phyloP scores from a whole-genome alignment of 179 eudicot species.

The Spergularia azorica region DNA sequence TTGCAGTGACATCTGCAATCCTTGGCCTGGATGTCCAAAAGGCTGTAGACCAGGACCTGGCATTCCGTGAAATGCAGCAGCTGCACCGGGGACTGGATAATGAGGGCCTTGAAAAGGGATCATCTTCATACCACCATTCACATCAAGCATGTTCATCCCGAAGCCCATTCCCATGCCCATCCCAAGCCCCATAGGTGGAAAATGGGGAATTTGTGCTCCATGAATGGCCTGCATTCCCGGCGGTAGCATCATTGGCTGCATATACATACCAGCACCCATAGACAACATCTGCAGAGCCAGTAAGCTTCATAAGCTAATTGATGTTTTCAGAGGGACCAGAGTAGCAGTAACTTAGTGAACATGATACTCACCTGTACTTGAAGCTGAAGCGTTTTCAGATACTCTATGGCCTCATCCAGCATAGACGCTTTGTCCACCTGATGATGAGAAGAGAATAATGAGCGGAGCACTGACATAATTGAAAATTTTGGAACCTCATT shows the following conservation, averaged over 20 bases:
- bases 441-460: not conserved
- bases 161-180: constrained; percentile 63
- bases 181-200: constrained; percentile 67
- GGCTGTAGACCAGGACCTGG: constrained; percentile 47
- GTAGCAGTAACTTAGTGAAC: not conserved
- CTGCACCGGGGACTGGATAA: constrained; percentile 41
- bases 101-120: constrained; percentile 51
- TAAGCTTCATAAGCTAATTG: not conserved
- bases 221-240: constrained; percentile 73
- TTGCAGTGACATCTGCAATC: constrained; percentile 49
- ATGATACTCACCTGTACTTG: constrained; percentile 77
- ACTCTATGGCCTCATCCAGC: constrained; percentile 99
- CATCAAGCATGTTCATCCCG: constrained; percentile 72
- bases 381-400: constrained; percentile 94
- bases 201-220: constrained; percentile 70
- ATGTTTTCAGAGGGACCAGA: not conserved
- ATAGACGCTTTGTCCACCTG: constrained; percentile 99
- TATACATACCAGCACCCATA: constrained; percentile 91
- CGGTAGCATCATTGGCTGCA: constrained; percentile 92
- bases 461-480: constrained; percentile 1
- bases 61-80: constrained; percentile 52
- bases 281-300: constrained; percentile 70
- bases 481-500: not conserved
- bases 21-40: constrained; percentile 62
- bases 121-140: constrained; percentile 57